Evolutionary conservation across 1,284 basidiomycete species (phyloP), one percentile per base, ranked within the genome.

Genomic region (Macrocystidia cucumis): DNA sequence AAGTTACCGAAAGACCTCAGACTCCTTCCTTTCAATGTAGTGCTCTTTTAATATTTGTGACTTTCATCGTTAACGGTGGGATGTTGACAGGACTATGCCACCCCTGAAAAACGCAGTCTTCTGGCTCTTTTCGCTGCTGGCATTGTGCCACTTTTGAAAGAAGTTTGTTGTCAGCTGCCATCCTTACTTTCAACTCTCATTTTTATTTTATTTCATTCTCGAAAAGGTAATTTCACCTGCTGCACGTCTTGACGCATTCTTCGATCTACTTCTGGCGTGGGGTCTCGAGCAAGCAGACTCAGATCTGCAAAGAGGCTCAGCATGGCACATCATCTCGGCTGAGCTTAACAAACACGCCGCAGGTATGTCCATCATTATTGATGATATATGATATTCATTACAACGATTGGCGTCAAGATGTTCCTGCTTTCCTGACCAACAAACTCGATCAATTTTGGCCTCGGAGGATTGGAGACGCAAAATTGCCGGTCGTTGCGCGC

Each of bases 281-380:
- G 65, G 69, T 16, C 55, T 82, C 11, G 48, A 56, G 3, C 50
- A 60, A 3, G 64, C 73, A 0, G 62, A 67, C 12, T 78, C 67
- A 37, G 58, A 65, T 16, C 50, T 71, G 2, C 87, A 91, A 54
- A 62, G 71, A 37, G 64, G 69, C 17, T 68, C 77, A 14, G 71
- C 67, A 1, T 67, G 76, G 44, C 74, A 84, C 31, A 50, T 83
- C 9, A 60, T 91, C 8, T 67, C 78, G 0, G 74, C 80, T 1
- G 60, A 86, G 17, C 56, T 91, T 13, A 96, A 96, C 56, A 90
- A 91, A 57, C 72, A 76, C 31, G 63, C 66, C 6, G 63, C 74
- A 32, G 75, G 88, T 85, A 34, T 39, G 60, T 40, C 18, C 5
- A 37, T 33, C 20, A 29, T 36, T 23, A 29, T 32, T 31, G 3